Conservation (phyloP, 176 grass and related monocot species). For the Phragmites australis region DNA sequence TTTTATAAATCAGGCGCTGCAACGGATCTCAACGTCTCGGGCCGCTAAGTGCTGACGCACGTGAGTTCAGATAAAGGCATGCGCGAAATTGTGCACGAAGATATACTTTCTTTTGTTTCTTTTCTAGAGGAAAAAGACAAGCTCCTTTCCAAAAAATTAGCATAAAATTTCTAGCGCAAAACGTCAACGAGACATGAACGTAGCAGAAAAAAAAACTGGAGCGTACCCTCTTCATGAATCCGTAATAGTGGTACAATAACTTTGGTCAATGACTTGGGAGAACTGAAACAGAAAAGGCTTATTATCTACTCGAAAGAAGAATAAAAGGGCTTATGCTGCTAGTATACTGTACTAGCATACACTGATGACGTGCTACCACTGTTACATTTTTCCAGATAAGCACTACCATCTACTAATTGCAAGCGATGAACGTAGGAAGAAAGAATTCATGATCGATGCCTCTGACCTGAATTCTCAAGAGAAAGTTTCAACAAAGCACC, state of each 20-base stretch:
- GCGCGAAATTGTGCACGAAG: not conserved
- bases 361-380: too few species aligned
- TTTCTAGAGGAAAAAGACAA: conserved; percentile 18
- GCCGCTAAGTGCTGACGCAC: conserved; percentile 46
- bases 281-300: not conserved
- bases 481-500: not conserved
- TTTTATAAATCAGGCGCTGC: conserved; percentile 8
- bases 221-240: not conserved
- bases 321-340: not conserved
- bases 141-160: not conserved
- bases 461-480: conserved; percentile 17
- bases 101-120: not conserved
- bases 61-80: conserved; percentile 26
- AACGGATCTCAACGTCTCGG: conserved; percentile 25
- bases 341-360: not conserved
- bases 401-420: not conserved
- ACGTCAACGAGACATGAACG: not conserved
- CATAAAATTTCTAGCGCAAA: not conserved
- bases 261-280: conserved; percentile 24
- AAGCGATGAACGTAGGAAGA: not conserved
- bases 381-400: too few species aligned
- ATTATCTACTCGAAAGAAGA: too few species aligned
- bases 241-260: not conserved
- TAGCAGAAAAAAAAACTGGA: not conserved
- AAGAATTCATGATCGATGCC: not conserved